A percentile compares a stretch with the other conserved stretches of the same genome.
Conservation (phyloP, 78 protist species). For the Dictyostelium firmibasis region DNA sequence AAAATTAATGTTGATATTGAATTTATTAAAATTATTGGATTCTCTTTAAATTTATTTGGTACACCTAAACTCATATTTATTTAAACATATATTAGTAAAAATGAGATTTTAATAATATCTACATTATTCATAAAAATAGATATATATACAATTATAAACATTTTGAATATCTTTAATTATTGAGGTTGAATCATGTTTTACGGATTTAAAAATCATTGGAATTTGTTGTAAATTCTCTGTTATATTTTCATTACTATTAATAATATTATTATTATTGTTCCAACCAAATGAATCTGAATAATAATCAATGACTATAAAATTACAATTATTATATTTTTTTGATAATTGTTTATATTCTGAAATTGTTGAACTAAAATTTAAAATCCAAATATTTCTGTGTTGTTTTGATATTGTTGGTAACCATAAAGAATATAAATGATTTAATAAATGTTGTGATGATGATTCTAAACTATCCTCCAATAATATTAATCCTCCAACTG, state of each 20-base stretch:
- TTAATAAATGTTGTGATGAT: slow-evolving; percentile 35
- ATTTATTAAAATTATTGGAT: slow-evolving; percentile 45
- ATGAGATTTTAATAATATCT: no score
- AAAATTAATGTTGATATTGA: slow-evolving; percentile 39
- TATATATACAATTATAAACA: not conserved
- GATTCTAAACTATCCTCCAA: slow-evolving; percentile 74
- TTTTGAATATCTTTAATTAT: not conserved
- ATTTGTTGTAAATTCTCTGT: not conserved
- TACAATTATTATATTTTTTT: slow-evolving; percentile 60
- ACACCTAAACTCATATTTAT: slow-evolving; percentile 5
- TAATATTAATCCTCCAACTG: slow-evolving; percentile 36
- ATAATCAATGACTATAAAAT: slow-evolving; percentile 67
- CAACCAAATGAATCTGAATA: slow-evolving; percentile 77
- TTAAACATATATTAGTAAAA: not conserved
- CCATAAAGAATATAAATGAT: slow-evolving; percentile 49
- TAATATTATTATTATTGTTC: slow-evolving; percentile 2
- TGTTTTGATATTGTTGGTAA: not conserved
- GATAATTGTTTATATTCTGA: slow-evolving; percentile 31
- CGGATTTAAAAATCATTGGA: slow-evolving; percentile 52
- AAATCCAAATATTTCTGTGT: slow-evolving; percentile 54
- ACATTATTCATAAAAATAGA: no score
- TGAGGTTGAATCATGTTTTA: slow-evolving; percentile 17
- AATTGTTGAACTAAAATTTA: slow-evolving; percentile 32
- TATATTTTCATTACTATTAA: no score
- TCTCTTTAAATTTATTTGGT: slow-evolving; percentile 31